A percentile compares a stretch with the other conserved stretches of the same genome.
These are phyloP conservation scores for Eurotiales sp. DNA, from an alignment of 2,329 filamentous ascomycete genomes.

Conservation along the genomic window DNA sequence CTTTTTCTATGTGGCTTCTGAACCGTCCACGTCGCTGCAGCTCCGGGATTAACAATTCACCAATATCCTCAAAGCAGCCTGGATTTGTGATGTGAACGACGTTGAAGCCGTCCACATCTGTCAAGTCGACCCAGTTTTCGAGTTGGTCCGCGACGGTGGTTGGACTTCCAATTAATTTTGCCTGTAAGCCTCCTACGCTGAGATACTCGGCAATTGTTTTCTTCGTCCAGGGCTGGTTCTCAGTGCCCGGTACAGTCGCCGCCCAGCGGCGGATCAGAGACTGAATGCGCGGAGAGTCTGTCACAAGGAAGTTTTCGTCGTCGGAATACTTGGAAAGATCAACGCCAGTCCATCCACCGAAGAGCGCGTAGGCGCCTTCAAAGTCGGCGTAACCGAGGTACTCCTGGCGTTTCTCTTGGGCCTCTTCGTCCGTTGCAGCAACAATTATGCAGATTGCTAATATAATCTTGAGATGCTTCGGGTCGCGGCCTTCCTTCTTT, in stretches of 20 bases:
- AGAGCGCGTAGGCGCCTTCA: slow-evolving; percentile 44
- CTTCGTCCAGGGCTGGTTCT: slow-evolving; percentile 39
- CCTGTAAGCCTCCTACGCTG: slow-evolving; percentile 32
- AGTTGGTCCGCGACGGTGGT: slow-evolving; percentile 36
- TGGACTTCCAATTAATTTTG: slow-evolving; percentile 34
- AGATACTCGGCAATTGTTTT: slow-evolving; percentile 34
- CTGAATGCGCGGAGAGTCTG: slow-evolving; percentile 40
- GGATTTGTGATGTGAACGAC: slow-evolving; percentile 20
- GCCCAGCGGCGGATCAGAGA: slow-evolving; percentile 45
- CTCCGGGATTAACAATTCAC: slow-evolving; percentile 22
- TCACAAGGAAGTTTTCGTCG: slow-evolving; percentile 46
- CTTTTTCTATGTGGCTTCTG: slow-evolving; percentile 33
- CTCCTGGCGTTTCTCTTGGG: slow-evolving; percentile 41
- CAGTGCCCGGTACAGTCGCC: slow-evolving; percentile 39
- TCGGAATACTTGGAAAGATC: slow-evolving; percentile 43
- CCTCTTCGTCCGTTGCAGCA: slow-evolving; percentile 43
- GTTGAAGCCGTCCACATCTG: slow-evolving; percentile 23
- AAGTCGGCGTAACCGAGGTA: slow-evolving; percentile 42
- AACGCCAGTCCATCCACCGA: slow-evolving; percentile 47
- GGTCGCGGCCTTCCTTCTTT: slow-evolving; percentile 36
- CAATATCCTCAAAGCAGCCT: slow-evolving; percentile 22
- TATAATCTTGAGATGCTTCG: slow-evolving; percentile 41
- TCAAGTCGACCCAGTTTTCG: slow-evolving; percentile 25
- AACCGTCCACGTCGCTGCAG: slow-evolving; percentile 35
- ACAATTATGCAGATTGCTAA: slow-evolving; percentile 44